These are phyloP conservation scores for Quercus mongolica DNA, from an alignment of 306 rosid genomes.

Conservation along the genomic window DNA sequence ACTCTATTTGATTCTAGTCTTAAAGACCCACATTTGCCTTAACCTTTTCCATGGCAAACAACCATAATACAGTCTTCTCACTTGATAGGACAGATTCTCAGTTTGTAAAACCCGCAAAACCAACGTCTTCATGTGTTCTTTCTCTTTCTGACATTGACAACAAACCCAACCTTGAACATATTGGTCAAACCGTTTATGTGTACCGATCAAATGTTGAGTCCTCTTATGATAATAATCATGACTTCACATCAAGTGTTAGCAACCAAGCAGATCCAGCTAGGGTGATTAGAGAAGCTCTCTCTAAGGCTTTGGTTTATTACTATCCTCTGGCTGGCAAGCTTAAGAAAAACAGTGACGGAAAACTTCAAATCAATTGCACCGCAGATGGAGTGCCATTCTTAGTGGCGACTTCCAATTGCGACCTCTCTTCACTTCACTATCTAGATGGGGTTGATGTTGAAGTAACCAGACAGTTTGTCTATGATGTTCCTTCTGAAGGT, in stretches of 20 bases:
- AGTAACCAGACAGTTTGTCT: neutral
- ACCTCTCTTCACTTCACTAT: too few species aligned
- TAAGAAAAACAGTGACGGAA: constrained; percentile 19
- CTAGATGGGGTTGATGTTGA: too few species aligned
- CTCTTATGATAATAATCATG: neutral
- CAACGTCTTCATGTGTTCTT: constrained; percentile 8
- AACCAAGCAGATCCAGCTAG: constrained; percentile 25
- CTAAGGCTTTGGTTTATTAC: constrained; percentile 37
- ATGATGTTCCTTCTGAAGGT: too few species aligned
- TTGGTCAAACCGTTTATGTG: neutral
- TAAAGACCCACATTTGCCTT: neutral
- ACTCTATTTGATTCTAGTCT: neutral
- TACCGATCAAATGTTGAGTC: neutral
- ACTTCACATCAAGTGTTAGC: neutral
- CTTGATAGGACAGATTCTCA: constrained; percentile 2
- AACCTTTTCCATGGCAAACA: neutral
- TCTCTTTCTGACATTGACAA: constrained; percentile 20
- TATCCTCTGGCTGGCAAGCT: constrained; percentile 50
- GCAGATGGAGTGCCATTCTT: too few species aligned
- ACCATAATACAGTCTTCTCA: neutral
- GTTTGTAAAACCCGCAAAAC: constrained; percentile 13
- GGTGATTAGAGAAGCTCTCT: constrained; percentile 38
- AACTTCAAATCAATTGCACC: constrained; percentile 33
- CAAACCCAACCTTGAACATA: neutral
- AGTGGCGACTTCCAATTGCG: too few species aligned